Evolutionary conservation across 768 basidiomycete genomes (phyloP), one percentile per base, ranked within the genome.

Genomic region (Coprinopsis marcescibilis): DNA sequence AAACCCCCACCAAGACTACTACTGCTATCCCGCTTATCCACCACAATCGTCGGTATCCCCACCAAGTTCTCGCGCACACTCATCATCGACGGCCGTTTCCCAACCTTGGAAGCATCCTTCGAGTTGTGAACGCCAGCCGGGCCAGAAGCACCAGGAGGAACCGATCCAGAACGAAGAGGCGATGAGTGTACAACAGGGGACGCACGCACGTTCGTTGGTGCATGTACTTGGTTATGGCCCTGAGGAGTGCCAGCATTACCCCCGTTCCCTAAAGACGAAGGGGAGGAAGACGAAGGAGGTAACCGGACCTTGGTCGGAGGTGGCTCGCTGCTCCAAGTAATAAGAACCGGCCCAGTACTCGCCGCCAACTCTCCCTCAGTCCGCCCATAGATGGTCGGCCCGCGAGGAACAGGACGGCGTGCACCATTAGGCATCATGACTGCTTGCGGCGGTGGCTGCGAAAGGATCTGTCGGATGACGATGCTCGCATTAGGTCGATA

Each of bases 371-470:
- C 85, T 12, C 55, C 55, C 19, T 75, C 71, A 17, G 71, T 78
- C 15, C 72, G 62, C 0, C 75, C 85, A 50, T 83, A 86, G 4
- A 89, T 72, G 11, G 86, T 87, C 20, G 72, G 70, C 8, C 71
- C 70, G 6, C 65, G 39, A 3, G 37, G 25, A 21, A 46, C 33
- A 20, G 33, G 20, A 17, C 30, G 27, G 23, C 39, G 6, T 24
- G 39, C 8, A 23, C 10, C 39, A 3, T 38, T 36, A 8, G 39
- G 43, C 13, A 40, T 30, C 1, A 27, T 36, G n/a, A 35, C 29
- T 51, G 36, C 17, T 40, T 42, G 34, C 2, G 45, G 41, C 27
- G 50, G 43, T 6, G 47, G 39, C 25, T 34, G 41, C 24, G 23
- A 38, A 29, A 42, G 24, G 2, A 15, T 26, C n/a, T 29, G 29